A percentile compares a stretch with the other conserved stretches of the same genome.
Conservation (phyloP, 1,139 yeast genomes). For the Kurtzmaniella quercitrusa region DNA sequence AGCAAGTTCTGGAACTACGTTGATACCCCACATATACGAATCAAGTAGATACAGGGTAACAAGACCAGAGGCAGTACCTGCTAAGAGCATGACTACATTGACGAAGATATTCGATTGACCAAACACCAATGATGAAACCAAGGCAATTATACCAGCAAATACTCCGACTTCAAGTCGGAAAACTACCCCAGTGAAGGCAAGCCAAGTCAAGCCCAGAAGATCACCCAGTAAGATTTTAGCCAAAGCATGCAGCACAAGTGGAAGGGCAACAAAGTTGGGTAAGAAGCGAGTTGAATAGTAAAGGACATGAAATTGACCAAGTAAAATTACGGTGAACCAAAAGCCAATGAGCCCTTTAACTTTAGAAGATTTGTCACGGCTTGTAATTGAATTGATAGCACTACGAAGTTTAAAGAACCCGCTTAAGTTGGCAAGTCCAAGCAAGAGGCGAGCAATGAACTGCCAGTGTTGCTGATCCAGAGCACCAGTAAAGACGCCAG, state of each 20-base stretch:
- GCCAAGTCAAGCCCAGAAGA: conserved; percentile 49
- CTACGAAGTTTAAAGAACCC: conserved; percentile 24
- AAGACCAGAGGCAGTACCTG: conserved; percentile 57
- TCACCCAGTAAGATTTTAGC: conserved; percentile 50
- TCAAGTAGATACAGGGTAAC: conserved; percentile 53
- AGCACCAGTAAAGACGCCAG: not conserved
- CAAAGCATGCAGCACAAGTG: conserved; percentile 59
- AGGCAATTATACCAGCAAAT: conserved; percentile 42
- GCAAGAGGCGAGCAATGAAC: conserved; percentile 43
- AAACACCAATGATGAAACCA: conserved; percentile 39
- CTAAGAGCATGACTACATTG: conserved; percentile 34
- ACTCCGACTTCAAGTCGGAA: conserved; percentile 73
- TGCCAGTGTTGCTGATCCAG: conserved; percentile 42
- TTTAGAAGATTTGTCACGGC: conserved; percentile 14
- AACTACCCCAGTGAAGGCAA: conserved; percentile 62
- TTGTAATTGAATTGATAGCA: conserved; percentile 22
- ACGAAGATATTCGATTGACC: conserved; percentile 40
- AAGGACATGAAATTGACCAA: conserved; percentile 73
- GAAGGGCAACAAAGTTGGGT: conserved; percentile 84
- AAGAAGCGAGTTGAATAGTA: conserved; percentile 77
- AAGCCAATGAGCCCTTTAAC: conserved; percentile 31
- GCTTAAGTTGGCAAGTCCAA: conserved; percentile 48
- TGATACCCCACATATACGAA: conserved; percentile 68
- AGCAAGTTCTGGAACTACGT: conserved; percentile 64
- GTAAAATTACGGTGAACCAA: conserved; percentile 58